phyloP scores from a whole-genome alignment of 2,329 filamentous ascomycete species.

The Venturia oleaginea region DNA sequence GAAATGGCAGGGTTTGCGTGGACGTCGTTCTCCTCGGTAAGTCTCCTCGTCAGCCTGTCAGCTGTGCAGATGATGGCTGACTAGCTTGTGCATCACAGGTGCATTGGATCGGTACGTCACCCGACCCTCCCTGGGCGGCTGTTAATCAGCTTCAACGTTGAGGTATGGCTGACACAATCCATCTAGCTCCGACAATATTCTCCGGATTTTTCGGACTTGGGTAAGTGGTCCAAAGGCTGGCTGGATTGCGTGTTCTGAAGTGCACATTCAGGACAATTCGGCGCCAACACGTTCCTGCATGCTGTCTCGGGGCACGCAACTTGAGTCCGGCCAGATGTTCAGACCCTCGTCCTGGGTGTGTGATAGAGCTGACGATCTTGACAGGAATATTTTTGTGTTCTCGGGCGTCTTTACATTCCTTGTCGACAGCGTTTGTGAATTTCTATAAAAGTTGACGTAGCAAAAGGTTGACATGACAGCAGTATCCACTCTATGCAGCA shows the following conservation, averaged over 20 bases:
- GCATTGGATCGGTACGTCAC: slow-evolving; percentile 40
- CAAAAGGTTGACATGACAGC: background rate
- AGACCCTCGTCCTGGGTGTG: slow-evolving; percentile 15
- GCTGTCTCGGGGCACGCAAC: background rate
- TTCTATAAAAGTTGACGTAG: background rate
- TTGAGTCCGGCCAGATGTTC: background rate
- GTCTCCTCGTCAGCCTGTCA: background rate
- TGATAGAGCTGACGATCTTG: slow-evolving; percentile 24
- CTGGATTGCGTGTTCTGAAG: background rate
- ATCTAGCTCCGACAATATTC: slow-evolving; percentile 41
- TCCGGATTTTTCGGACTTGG: slow-evolving; percentile 38
- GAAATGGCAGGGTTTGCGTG: slow-evolving; percentile 57
- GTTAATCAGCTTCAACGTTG: background rate
- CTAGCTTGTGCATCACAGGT: slow-evolving; percentile 29
- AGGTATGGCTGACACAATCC: slow-evolving; percentile 6
- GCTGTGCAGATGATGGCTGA: slow-evolving; percentile 10
- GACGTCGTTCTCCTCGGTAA: slow-evolving; percentile 63
- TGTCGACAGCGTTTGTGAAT: slow-evolving; percentile 47
- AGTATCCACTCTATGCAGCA: slow-evolving; percentile 43
- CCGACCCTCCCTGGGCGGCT: background rate
- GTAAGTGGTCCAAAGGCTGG: slow-evolving; percentile 20
- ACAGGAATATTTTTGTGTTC: slow-evolving; percentile 67
- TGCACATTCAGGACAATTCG: background rate
- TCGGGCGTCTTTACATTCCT: slow-evolving; percentile 83
- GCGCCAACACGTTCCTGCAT: background rate